Percentiles rank a stretch among this genome's conserved stretches.
Conservation (phyloP, 257 asterid genomes). For the Linderniella brevidens region DNA sequence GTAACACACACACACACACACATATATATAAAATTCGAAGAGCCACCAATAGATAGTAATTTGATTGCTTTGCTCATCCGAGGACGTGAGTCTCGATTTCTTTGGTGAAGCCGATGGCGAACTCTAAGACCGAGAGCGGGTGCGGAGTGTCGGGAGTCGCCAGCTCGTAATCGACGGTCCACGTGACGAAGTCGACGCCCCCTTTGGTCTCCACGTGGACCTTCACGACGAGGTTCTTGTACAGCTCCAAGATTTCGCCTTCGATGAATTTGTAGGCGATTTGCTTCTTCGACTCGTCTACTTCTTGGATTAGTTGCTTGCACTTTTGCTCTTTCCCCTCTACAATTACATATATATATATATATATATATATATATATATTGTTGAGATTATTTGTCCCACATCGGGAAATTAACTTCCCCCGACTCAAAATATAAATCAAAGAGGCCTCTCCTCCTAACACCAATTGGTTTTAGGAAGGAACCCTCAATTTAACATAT, state of each 20-base stretch:
- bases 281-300: conserved; percentile 1
- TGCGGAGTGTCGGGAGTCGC: background rate
- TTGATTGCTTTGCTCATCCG: background rate
- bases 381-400: no score
- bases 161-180: conserved; percentile 3
- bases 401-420: no score
- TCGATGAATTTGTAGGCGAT: background rate
- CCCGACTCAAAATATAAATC: no score
- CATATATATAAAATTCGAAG: no score
- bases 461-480: no score
- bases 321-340: background rate
- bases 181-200: background rate
- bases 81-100: background rate
- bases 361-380: background rate
- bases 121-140: background rate
- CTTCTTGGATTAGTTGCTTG: background rate
- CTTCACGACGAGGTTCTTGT: background rate
- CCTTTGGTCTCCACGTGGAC: background rate
- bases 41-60: background rate
- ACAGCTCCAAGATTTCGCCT: background rate
- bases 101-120: background rate
- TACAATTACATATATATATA: background rate
- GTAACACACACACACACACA: no score
- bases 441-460: no score
- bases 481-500: no score